Base-by-base conservation (phyloP, 179 eudicot genomes). In the Pouteria campechiana region DNA sequence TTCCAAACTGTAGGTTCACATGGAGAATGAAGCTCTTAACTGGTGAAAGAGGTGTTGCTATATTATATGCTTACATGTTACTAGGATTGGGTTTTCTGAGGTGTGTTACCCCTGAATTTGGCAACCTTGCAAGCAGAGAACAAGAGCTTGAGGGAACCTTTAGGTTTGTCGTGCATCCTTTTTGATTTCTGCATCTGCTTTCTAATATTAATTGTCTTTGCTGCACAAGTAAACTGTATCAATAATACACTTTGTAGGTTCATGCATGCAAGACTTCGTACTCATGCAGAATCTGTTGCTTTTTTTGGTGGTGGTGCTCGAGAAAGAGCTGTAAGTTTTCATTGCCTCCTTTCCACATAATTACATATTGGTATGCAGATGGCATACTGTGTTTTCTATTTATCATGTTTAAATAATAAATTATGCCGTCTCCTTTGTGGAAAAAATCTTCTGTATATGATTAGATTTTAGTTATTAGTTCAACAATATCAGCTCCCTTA, bases 211-310 rank as follows among this genome's bases (percentile, higher is more conserved):
- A n/a, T n/a, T n/a, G n/a, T n/a, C 16, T 23, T 9, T 29, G 14
- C 31, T 28, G 9, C 22, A 43, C 23, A 11, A 12, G 3, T 17
- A 46, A 32, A 44, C 54, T 37, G 37, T 25, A 13, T 25, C 34
- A 45, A 46, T 29, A n/a, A 5, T 57, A 33, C 53, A 16, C 46
- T 45, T 32, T 12, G 57, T 57, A 86, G 95, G 81, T 90, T 67
- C 63, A 90, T 89, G 93, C 97, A 89, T 60, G 98, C 81, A 58
- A 85, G 98, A 63, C 58, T 90, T 65, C 80, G 98, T 14, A 81
- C 98, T 33, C 98, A 90, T 79, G 95, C 98, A 20, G 98, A 90
- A 65, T 86, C 95, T 40, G 81, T 90, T 55, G 98, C 95, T 44
- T 90, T 90, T 66, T 90, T 90, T 56, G 95, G 98, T 16, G 96